Evolutionary conservation across 306 rosid species (phyloP).

Genomic region (Styphnolobium japonicum): DNA sequence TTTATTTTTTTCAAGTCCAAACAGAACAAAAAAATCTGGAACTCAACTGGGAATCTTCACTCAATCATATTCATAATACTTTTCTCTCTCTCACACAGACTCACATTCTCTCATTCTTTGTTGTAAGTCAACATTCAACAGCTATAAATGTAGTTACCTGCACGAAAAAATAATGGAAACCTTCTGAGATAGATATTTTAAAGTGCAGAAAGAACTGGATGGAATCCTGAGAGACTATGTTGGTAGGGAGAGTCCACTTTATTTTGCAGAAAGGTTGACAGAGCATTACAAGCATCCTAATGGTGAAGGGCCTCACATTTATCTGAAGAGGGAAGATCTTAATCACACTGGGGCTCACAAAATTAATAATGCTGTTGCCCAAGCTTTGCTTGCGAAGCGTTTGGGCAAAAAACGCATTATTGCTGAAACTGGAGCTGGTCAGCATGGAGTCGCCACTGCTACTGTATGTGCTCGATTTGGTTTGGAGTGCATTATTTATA

Average conservation of each 20-base stretch:
- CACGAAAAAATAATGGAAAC: not conserved
- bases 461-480: constrained; percentile 97
- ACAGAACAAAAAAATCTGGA: not conserved
- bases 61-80: not conserved
- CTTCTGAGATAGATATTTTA: constrained; percentile 18
- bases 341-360: constrained; percentile 99
- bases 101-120: not conserved
- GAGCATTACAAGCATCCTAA: constrained; percentile 74
- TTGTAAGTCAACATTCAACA: not conserved
- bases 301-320: constrained; percentile 87
- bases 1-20: not conserved
- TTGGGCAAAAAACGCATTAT: constrained; percentile 86
- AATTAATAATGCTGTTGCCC: constrained; percentile 92
- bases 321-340: constrained; percentile 97
- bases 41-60: not conserved
- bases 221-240: constrained; percentile 87
- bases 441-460: constrained; percentile 98
- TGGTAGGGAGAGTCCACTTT: constrained; percentile 93
- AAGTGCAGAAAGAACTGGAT: constrained; percentile 66
- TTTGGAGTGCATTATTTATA: constrained; percentile 77
- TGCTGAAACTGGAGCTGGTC: constrained; percentile 99
- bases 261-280: constrained; percentile 92
- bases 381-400: constrained; percentile 87
- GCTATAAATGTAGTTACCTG: not conserved
- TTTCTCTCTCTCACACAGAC: not conserved